A percentile compares a stretch with the other conserved stretches of the same genome.
These are phyloP conservation scores for Claviceps citrina DNA, from an alignment of 2,329 filamentous ascomycete species.

Conservation along the genomic window DNA sequence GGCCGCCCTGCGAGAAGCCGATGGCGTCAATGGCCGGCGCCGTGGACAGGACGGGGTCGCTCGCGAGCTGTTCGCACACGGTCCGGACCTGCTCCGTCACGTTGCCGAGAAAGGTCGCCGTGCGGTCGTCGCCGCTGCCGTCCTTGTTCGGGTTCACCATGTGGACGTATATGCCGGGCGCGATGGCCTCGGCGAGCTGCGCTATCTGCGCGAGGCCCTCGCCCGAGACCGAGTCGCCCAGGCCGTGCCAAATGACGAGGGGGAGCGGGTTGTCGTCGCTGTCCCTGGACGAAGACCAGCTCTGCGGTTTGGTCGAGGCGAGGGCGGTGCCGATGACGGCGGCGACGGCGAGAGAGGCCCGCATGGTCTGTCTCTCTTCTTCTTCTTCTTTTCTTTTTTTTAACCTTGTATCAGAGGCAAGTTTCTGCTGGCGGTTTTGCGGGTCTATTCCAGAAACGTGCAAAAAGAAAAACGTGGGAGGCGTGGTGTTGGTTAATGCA, in stretches of 20 bases:
- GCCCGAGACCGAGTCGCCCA: conserved; percentile 58
- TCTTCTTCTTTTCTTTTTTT: not conserved
- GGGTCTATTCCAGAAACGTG: not conserved
- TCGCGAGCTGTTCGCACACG: conserved; percentile 64
- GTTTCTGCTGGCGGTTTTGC: too few relatives aligned
- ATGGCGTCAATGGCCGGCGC: conserved; percentile 77
- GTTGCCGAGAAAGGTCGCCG: conserved; percentile 83
- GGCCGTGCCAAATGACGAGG: conserved; percentile 84
- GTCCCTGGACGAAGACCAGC: conserved; percentile 19
- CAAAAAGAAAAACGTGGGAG: not conserved
- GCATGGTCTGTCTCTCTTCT: conserved; percentile 4
- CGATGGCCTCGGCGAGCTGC: conserved; percentile 70
- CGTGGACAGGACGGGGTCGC: conserved; percentile 64
- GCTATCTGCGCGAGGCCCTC: conserved; percentile 62
- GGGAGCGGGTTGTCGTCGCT: conserved; percentile 61
- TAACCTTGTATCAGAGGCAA: too few relatives aligned
- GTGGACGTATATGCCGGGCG: conserved; percentile 43
- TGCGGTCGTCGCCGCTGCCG: conserved; percentile 49
- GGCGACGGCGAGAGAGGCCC: conserved; percentile 7
- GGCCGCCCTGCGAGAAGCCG: conserved; percentile 89
- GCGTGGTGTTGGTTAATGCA: not conserved
- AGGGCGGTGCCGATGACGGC: conserved; percentile 10
- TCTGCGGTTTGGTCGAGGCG: conserved; percentile 16
- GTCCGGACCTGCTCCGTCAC: conserved; percentile 59
- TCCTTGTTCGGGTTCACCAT: conserved; percentile 14